Base-by-base conservation (phyloP, 495 filamentous ascomycete species). In the Ascodesmis nigricans region DNA sequence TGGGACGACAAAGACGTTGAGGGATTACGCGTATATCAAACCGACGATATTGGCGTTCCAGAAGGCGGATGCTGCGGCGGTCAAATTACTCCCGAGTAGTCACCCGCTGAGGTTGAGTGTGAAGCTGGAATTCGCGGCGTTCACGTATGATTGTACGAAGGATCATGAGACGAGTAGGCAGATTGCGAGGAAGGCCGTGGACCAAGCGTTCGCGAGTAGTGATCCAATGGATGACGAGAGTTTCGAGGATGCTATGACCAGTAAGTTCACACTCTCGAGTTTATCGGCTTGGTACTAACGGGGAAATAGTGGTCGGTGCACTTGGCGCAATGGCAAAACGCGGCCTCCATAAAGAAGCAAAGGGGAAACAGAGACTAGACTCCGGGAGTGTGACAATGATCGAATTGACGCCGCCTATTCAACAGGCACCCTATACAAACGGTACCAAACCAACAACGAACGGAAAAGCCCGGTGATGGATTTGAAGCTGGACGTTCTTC, bases 121-220 rank as follows among this genome's bases (percentile, higher is more conserved):
- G 10, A 90, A 90, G 41, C 72, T 91, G 7, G 87, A 97, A 55
- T 87, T 82, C 51, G 68, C 73, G n/a, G 87, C 84, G 1, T 97
- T 92, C 49, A 61, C 91, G 3, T 91, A 87, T 59, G 87, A 97
- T 49, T 93, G 83, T 46, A 62, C 82, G 5, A 78, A 87, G 46
- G 83, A 95, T 41, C 56, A 64, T 33, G 69, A 75, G 14, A 68
- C 62, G 26, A 76, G 77, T 35, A 64, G 81, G 8, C 64, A 66
- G 17, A 44, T 92, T 1, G 90, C 87, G 2, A 73, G 77, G 47
- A 65, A 69, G 22, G 78, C 84, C 21, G 81, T 95, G 32, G 68
- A 73, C 16, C 80, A 92, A 45, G 84, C 91, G 1, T 92, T 92
- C 51, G 78, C 78, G 32, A 78, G 79, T 6, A 67, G 72, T 31